These are phyloP conservation scores for Hypholoma sublateritium DNA, from an alignment of 768 basidiomycete genomes.

Conservation along the genomic window DNA sequence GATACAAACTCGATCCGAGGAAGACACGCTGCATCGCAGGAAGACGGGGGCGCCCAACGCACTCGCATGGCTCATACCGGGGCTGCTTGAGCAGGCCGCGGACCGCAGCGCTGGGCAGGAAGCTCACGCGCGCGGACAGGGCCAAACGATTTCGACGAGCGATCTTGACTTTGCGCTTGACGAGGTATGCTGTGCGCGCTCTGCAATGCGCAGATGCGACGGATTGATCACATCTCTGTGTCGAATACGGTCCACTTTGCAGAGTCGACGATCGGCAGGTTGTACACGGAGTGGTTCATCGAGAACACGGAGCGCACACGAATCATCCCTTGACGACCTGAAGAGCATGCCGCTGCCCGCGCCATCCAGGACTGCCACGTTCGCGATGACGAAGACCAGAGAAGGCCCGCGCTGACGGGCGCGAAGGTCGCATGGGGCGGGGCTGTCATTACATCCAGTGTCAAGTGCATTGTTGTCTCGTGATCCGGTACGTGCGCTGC, in stretches of 20 bases:
- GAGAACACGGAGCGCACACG: slow-evolving; percentile 92
- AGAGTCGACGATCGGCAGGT: slow-evolving; percentile 89
- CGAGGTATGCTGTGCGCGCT: slow-evolving; percentile 55
- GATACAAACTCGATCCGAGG: slow-evolving; percentile 75
- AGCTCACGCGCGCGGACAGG: slow-evolving; percentile 62
- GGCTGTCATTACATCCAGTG: too few species aligned
- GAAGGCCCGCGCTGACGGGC: slow-evolving; percentile 36
- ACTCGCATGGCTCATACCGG: slow-evolving; percentile 78
- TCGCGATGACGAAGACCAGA: neutral
- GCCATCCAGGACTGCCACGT: slow-evolving; percentile 24
- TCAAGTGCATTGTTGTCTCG: too few species aligned
- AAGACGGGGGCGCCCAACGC: slow-evolving; percentile 81
- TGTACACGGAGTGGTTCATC: slow-evolving; percentile 97
- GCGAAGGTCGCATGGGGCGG: slow-evolving; percentile 63
- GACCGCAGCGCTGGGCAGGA: slow-evolving; percentile 72
- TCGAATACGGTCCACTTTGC: slow-evolving; percentile 98
- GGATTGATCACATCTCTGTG: slow-evolving; percentile 1
- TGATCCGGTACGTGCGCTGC: too few species aligned
- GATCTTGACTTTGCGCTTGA: slow-evolving; percentile 96
- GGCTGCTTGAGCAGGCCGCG: slow-evolving; percentile 70
- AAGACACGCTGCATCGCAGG: slow-evolving; percentile 39
- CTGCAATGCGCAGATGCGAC: neutral
- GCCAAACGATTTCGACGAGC: slow-evolving; percentile 84
- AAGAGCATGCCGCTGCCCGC: slow-evolving; percentile 49
- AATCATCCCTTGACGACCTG: slow-evolving; percentile 80